Evolutionary conservation across 208 protist species (phyloP).

Genomic region (Leishmania aethiopica): DNA sequence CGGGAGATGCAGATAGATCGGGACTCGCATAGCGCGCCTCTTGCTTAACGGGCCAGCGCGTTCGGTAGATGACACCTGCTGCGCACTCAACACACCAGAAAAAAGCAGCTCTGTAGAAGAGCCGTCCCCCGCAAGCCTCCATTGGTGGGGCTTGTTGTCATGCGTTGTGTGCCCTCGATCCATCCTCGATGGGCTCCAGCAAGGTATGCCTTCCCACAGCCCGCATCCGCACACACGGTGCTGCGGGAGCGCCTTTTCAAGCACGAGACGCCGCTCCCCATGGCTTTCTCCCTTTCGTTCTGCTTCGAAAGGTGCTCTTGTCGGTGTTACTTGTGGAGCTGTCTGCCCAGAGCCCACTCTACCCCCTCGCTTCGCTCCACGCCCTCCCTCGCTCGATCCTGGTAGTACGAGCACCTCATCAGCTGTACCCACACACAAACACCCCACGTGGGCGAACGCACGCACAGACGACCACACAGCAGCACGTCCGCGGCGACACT

Average conservation of each 20-base stretch:
- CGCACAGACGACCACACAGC: background rate
- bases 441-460: background rate
- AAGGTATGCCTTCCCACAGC: background rate
- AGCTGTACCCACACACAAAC: background rate
- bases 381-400: background rate
- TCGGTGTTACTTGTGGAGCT: background rate
- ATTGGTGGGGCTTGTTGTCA: background rate
- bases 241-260: background rate
- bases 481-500: background rate
- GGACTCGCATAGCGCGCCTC: background rate
- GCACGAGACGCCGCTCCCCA: background rate
- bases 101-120: background rate
- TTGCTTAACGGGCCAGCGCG: background rate
- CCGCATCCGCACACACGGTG: background rate
- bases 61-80: background rate
- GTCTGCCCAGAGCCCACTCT: background rate
- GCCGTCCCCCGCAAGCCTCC: background rate
- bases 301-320: background rate
- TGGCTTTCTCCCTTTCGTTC: background rate
- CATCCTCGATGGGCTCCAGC: background rate
- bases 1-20: background rate
- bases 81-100: background rate
- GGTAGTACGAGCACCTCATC: background rate
- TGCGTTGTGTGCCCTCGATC: background rate
- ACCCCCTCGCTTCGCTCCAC: background rate